Evolutionary conservation across 495 filamentous ascomycete species (phyloP), one percentile per base, ranked within the genome.

Genomic region (Ramalina intermedia): DNA sequence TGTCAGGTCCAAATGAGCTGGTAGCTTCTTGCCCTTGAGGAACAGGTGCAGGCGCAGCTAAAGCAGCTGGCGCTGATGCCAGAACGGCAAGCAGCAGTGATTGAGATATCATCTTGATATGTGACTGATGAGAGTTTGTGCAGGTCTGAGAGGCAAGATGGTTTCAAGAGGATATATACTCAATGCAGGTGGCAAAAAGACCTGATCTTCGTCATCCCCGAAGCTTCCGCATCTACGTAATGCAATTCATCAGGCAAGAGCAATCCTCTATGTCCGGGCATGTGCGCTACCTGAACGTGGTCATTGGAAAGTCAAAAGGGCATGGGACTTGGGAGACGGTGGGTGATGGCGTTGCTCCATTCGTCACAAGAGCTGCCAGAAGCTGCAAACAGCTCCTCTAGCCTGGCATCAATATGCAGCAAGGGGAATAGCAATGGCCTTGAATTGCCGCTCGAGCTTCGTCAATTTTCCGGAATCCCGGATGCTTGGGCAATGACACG

Each of bases 1-100:
- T 44, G 18, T 55, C 53, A 16, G 49, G 52, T 7, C 56, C 53
- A n/a, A 58, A 58, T 2, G 53, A 55, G 21, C 49, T 46, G 29
- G 44, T 36, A 20, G 44, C 26, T 36, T 47, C 44, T 36, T 27
- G 17, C n/a, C 44, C 27, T 11, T 52, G 47, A 38, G 49, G 48
- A 27, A 52, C 49, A 21, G 56, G 53, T 2, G 56, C 56, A 16
- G 55, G 55, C 21, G 49, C 53, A 38, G 55, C 55, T 21, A 27
- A 46, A n/a, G 48, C 47, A 18, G 46, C 56, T 37, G 52, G 38
- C 1, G 47, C 50, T 6, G 38, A 27, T 36, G 56, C 52, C 33
- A 52, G 13, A 2, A 52, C 33, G 33, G 52, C 47, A 41, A 45
- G 38, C 7, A 55, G 16, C 12, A 17, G 20, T 18, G 39, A 45